Evolutionary conservation across 768 basidiomycete genomes (phyloP), one percentile per base, ranked within the genome.

Genomic region (Nevesoporus exiguus): DNA sequence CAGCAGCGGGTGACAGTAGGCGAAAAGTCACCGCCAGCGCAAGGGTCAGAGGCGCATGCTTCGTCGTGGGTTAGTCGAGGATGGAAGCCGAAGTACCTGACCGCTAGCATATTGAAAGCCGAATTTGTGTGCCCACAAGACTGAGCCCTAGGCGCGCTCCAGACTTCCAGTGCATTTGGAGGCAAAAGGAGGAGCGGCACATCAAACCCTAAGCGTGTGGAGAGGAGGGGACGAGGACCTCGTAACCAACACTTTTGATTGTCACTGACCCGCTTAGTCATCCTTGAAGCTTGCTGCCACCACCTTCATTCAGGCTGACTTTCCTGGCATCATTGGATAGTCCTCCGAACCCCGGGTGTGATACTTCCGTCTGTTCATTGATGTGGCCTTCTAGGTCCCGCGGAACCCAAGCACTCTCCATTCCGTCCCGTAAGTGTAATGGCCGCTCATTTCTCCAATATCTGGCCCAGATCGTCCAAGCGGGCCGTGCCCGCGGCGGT

Each of bases 191-290:
- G 37, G 34, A 42, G 22, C 1, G n/a, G 33, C n/a, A 33, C 25
- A 48, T 49, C 49, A 49, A 52, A 53, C 48, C 22, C 49, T 29
- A 42, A 49, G 40, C 24, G 21, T 42, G 24, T 24, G n/a, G 33
- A 31, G 14, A 7, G 39, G 21, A 39, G 39, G 19, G 31, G 4
- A 9, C 29, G n/a, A 14, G 36, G 14, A 31, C 53, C 25, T 46
- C 14, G 57, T 41, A 41, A 51, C 55, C 30, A 47, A 13, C 42
- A 6, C 11, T 33, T 33, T 34, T 41, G 55, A 56, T 39, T 13
- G 36, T 41, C 48, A 42, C 48, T 21, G 49, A 22, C 47, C 21
- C 33, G 60, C 65, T 66, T 65, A 67, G 65, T 67, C 65, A 66
- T 51, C 36, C 0, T 19, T 27, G 34, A 19, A 48, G 37, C 7